phyloP scores from a whole-genome alignment of 1,284 basidiomycete genomes.

The Moesziomyces sp. region DNA sequence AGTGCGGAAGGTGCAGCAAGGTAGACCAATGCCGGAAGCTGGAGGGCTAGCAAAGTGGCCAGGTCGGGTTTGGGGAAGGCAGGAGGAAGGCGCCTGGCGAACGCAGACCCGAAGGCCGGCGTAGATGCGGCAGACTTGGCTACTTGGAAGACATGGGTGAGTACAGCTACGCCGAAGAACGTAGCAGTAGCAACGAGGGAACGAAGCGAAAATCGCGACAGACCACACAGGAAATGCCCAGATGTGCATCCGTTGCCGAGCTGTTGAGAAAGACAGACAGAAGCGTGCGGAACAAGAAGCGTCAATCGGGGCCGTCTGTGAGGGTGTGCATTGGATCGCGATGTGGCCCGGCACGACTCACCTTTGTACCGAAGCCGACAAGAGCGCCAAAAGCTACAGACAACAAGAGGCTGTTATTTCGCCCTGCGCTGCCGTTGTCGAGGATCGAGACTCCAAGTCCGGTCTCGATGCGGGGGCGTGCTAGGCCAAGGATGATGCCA shows the following conservation, averaged over 20 bases:
- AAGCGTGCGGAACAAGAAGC: not conserved
- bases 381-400: slow-evolving; percentile 38
- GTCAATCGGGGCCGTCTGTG: too few species aligned
- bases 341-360: slow-evolving; percentile 10
- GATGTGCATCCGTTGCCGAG: slow-evolving; percentile 64
- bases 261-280: slow-evolving; percentile 12
- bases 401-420: slow-evolving; percentile 4
- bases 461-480: slow-evolving; percentile 31
- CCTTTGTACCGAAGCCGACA: slow-evolving; percentile 64
- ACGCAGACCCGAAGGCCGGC: not conserved
- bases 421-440: slow-evolving; percentile 20
- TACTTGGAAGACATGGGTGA: slow-evolving; percentile 44
- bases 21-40: slow-evolving; percentile 55
- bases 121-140: not conserved
- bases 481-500: slow-evolving; percentile 47
- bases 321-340: too few species aligned
- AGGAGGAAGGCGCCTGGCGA: slow-evolving; percentile 17
- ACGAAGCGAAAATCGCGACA: slow-evolving; percentile 59
- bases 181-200: slow-evolving; percentile 59
- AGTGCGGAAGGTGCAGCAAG: slow-evolving; percentile 6
- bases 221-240: slow-evolving; percentile 65
- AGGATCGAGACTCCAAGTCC: slow-evolving; percentile 52
- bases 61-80: slow-evolving; percentile 24
- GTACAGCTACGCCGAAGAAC: slow-evolving; percentile 63
- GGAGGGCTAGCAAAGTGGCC: slow-evolving; percentile 42